Conservation (phyloP, 164 flowering plant genomes). For the Vitis amurensis region DNA sequence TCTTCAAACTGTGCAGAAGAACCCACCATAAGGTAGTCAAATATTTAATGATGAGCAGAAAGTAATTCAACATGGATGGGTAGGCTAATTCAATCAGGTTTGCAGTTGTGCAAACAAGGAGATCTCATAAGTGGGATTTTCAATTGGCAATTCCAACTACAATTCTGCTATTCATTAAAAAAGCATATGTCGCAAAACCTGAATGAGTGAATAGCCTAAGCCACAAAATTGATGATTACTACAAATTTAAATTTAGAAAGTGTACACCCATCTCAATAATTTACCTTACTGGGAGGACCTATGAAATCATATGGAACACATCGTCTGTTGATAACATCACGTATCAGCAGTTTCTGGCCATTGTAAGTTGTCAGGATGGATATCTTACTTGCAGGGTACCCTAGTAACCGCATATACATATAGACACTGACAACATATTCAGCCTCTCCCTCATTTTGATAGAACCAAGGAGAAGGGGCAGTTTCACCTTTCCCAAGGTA, state of each 20-base stretch:
- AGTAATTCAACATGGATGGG: too few relatives aligned
- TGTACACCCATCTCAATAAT: not conserved
- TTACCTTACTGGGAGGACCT: constrained; percentile 90
- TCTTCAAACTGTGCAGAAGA: not conserved
- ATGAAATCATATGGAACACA: constrained; percentile 76
- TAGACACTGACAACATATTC: constrained; percentile 93
- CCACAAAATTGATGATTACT: not conserved
- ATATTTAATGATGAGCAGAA: too few relatives aligned
- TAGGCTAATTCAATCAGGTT: too few relatives aligned
- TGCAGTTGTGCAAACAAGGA: too few relatives aligned
- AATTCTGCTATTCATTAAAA: too few relatives aligned
- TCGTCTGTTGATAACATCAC: constrained; percentile 85
- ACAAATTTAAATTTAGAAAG: not conserved
- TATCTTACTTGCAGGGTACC: constrained; percentile 92
- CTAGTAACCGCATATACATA: constrained; percentile 89
- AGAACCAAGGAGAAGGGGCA: constrained; percentile 99
- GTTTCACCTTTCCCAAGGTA: constrained; percentile 84
- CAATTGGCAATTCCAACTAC: too few relatives aligned
- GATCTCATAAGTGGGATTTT: too few relatives aligned
- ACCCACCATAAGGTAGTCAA: not conserved
- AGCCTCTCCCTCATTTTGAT: constrained; percentile 98
- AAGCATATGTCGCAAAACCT: not conserved
- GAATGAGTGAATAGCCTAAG: not conserved
- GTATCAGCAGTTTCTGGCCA: constrained; percentile 95
- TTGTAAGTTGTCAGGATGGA: constrained; percentile 97